These are phyloP conservation scores for Suillus sp. DNA, from an alignment of 768 basidiomycete genomes.

Conservation along the genomic window DNA sequence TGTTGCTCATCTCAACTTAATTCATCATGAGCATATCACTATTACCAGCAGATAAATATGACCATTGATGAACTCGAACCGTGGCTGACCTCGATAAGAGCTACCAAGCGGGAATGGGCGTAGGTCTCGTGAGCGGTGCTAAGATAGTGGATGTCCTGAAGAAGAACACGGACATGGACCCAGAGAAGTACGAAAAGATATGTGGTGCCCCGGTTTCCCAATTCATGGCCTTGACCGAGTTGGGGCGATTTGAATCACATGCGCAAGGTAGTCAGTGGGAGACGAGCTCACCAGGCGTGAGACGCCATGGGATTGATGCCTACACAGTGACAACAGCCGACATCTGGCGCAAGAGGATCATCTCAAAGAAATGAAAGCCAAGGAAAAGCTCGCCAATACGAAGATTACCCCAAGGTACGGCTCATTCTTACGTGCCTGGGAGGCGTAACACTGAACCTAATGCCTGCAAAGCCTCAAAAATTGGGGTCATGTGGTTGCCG, in stretches of 20 bases:
- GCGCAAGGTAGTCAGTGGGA: constrained; percentile 35
- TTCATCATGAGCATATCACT: constrained; percentile 28
- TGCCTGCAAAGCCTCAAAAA: constrained; percentile 29
- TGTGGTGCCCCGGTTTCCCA: neutral
- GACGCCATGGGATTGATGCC: neutral
- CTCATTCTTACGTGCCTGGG: neutral
- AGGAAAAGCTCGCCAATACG: constrained; percentile 31
- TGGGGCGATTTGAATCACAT: constrained; percentile 37
- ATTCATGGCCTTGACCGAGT: neutral
- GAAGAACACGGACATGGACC: constrained; percentile 35
- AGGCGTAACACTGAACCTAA: neutral
- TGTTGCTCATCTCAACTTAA: neutral
- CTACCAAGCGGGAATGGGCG: constrained; percentile 36
- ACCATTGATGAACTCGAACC: constrained; percentile 32
- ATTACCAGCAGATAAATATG: constrained; percentile 35
- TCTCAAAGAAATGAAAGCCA: constrained; percentile 34
- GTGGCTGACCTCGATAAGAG: constrained; percentile 35
- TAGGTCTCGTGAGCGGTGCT: constrained; percentile 35
- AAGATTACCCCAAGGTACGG: constrained; percentile 37
- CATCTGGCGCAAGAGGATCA: constrained; percentile 36
- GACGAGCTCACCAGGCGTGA: neutral
- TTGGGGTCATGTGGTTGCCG: constrained; percentile 37
- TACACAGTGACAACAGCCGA: constrained; percentile 31
- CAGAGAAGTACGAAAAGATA: constrained; percentile 33
- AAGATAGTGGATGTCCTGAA: constrained; percentile 36